Evolutionary conservation across 2,329 filamentous ascomycete genomes (phyloP).

Genomic region (Cytospora paraplurivora): DNA sequence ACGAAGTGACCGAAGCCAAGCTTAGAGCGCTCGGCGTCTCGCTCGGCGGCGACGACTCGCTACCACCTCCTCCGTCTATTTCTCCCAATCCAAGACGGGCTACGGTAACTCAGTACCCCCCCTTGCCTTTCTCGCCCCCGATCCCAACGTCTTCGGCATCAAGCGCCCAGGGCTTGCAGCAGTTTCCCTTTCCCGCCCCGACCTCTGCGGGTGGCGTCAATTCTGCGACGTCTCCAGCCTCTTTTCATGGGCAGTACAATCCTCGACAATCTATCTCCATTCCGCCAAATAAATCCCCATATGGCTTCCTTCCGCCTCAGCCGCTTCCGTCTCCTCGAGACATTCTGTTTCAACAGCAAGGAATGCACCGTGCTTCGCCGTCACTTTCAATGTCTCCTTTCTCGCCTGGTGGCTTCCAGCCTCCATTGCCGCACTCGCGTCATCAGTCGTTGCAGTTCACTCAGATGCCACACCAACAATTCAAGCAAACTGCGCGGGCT

Average conservation of each 20-base stretch:
- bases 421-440: conserved; percentile 53
- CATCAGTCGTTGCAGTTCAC: conserved; percentile 63
- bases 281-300: conserved; percentile 46
- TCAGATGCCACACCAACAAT: conserved; percentile 57
- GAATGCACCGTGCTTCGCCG: conserved; percentile 64
- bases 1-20: conserved; percentile 86
- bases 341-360: conserved; percentile 55
- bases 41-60: conserved; percentile 71
- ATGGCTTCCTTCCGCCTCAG: conserved; percentile 63
- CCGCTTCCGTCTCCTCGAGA: conserved; percentile 61
- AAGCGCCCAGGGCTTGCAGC: conserved; percentile 63
- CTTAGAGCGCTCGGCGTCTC: conserved; percentile 88
- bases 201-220: conserved; percentile 58
- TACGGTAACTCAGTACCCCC: conserved; percentile 70
- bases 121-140: conserved; percentile 80
- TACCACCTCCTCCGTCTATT: conserved; percentile 57
- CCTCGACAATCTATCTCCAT: conserved; percentile 73
- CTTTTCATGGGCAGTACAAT: conserved; percentile 67
- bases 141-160: conserved; percentile 76
- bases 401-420: conserved; percentile 52
- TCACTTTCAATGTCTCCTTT: conserved; percentile 63
- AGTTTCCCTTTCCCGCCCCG: conserved; percentile 60
- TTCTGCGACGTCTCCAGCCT: conserved; percentile 71
- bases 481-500: conserved; percentile 56
- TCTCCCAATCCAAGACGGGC: conserved; percentile 70